Percentiles rank a stretch among this genome's conserved stretches.
These are phyloP conservation scores for Jacaranda mimosifolia DNA, from an alignment of 257 asterid species.

Conservation along the genomic window DNA sequence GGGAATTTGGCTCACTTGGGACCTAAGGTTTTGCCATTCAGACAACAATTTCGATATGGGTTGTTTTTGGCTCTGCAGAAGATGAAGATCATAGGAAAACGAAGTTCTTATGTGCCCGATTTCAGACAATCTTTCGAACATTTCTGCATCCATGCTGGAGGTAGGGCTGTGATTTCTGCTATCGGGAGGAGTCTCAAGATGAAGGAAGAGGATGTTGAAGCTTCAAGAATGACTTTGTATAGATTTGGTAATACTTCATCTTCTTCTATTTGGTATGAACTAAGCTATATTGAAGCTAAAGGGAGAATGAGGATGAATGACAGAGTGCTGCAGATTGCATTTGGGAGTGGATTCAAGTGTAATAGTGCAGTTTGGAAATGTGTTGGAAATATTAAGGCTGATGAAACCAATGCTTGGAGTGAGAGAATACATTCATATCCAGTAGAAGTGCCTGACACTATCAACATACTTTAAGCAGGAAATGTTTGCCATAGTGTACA, in stretches of 20 bases:
- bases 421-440: slow-evolving; percentile 34
- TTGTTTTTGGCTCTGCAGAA: slow-evolving; percentile 4
- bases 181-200: slow-evolving; percentile 35
- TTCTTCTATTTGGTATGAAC: slow-evolving; percentile 43
- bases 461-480: not conserved
- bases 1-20: slow-evolving; percentile 35
- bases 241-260: slow-evolving; percentile 47
- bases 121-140: slow-evolving; percentile 41
- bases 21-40: slow-evolving; percentile 39
- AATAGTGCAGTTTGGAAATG: slow-evolving; percentile 46
- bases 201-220: slow-evolving; percentile 34
- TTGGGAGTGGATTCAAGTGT: slow-evolving; percentile 48
- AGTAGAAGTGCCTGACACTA: slow-evolving; percentile 32
- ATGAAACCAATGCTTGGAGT: slow-evolving; percentile 34
- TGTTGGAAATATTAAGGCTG: not conserved
- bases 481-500: not conserved
- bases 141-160: slow-evolving; percentile 43
- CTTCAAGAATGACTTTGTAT: slow-evolving; percentile 44
- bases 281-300: slow-evolving; percentile 38
- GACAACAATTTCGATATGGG: slow-evolving; percentile 25
- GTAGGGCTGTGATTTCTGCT: slow-evolving; percentile 36
- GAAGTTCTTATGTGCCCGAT: slow-evolving; percentile 24
- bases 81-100: slow-evolving; percentile 15
- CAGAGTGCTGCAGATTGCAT: slow-evolving; percentile 41
- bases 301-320: slow-evolving; percentile 44